These are phyloP conservation scores for Lotus japonicus DNA, from an alignment of 306 rosid species.

Conservation along the genomic window DNA sequence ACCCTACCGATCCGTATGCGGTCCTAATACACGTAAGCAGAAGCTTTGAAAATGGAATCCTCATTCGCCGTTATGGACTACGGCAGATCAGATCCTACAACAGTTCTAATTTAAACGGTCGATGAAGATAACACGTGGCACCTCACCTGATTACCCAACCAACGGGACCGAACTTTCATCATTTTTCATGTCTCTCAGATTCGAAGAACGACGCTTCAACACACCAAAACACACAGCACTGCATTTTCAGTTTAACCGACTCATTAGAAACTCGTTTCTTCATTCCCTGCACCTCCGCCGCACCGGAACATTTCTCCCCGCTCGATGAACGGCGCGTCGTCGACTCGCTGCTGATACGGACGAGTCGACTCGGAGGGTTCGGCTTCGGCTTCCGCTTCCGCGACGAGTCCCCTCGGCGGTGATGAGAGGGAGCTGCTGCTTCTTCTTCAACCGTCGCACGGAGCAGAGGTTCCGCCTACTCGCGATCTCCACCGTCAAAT, in stretches of 20 bases:
- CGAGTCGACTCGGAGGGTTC: slow-evolving; percentile 14
- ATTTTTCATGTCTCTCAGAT: too few species aligned
- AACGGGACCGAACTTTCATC: too few species aligned
- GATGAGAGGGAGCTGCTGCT: slow-evolving; percentile 51
- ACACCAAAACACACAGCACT: too few species aligned
- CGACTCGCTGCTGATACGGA: slow-evolving; percentile 6
- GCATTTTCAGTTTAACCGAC: background rate
- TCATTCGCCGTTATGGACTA: too few species aligned
- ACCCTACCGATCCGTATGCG: too few species aligned
- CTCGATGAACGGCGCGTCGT: background rate
- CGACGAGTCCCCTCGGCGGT: slow-evolving; percentile 10
- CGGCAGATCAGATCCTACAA: too few species aligned
- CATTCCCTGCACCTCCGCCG: background rate
- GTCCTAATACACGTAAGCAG: too few species aligned
- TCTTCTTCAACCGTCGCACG: slow-evolving; percentile 47
- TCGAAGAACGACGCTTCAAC: background rate
- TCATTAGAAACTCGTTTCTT: background rate
- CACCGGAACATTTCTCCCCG: background rate
- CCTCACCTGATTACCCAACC: too few species aligned
- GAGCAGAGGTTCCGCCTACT: slow-evolving; percentile 56
- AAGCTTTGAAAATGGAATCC: too few species aligned
- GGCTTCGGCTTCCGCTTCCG: slow-evolving; percentile 5
- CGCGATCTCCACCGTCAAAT: slow-evolving; percentile 49
- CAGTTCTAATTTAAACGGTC: too few species aligned
- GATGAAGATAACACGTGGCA: too few species aligned